These are phyloP conservation scores for Lablab purpureus DNA, from an alignment of 306 rosid genomes.

Conservation along the genomic window DNA sequence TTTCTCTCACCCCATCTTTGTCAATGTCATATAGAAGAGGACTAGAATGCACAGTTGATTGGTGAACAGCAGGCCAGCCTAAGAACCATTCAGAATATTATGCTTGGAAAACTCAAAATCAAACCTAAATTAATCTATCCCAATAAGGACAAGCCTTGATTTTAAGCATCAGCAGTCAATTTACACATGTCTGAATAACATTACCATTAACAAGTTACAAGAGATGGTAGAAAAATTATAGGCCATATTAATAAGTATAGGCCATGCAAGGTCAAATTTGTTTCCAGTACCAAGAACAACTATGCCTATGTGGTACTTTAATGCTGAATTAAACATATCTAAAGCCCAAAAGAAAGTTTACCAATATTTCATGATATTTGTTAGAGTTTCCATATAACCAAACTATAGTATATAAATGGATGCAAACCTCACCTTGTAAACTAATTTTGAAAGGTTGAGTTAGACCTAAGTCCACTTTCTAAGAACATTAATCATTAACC, in stretches of 20 bases:
- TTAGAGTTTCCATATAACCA: too few species aligned
- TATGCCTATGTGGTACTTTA: background rate
- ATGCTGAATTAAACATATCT: background rate
- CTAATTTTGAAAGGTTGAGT: too few species aligned
- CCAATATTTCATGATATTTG: background rate
- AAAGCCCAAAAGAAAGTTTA: background rate
- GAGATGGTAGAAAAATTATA: background rate
- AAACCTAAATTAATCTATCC: conserved; percentile 19
- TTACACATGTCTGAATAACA: background rate
- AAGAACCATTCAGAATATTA: conserved; percentile 47
- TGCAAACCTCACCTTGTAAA: too few species aligned
- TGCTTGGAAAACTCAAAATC: conserved; percentile 25
- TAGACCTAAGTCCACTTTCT: too few species aligned
- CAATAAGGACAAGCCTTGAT: conserved; percentile 25
- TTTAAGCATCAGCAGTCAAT: conserved; percentile 32
- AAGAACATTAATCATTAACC: background rate
- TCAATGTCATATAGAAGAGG: conserved; percentile 95
- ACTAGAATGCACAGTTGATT: conserved; percentile 96
- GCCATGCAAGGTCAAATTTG: conserved; percentile 22
- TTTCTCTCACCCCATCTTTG: conserved; percentile 98
- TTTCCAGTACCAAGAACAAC: conserved; percentile 10
- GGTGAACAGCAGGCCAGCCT: conserved; percentile 99
- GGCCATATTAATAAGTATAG: too few species aligned
- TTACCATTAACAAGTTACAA: conserved; percentile 31
- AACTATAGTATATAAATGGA: too few species aligned